Evolutionary conservation across 1,139 yeast genomes (phyloP).

Genomic region (Scheffersomyces titani): DNA sequence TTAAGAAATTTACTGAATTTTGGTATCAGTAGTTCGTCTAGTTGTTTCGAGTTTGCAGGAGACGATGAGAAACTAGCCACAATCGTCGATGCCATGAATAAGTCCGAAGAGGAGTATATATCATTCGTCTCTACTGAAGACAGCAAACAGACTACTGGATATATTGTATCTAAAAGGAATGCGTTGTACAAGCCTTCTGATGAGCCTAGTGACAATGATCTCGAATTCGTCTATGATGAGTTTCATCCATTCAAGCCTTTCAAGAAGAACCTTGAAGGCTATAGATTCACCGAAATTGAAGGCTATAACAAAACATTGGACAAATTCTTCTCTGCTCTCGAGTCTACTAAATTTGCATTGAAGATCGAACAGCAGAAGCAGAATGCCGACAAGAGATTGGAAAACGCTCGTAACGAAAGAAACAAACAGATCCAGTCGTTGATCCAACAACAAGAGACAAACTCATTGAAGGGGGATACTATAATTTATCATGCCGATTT

Average conservation of each 20-base stretch:
- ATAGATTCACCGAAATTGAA: constrained; percentile 36
- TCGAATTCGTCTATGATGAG: constrained; percentile 68
- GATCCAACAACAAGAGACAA: constrained; percentile 61
- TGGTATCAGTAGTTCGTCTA: constrained; percentile 47
- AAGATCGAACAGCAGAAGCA: constrained; percentile 76
- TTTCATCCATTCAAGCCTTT: constrained; percentile 82
- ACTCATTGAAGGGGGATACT: constrained; percentile 70
- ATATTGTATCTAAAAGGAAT: constrained; percentile 65
- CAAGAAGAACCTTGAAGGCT: constrained; percentile 33
- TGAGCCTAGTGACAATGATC: constrained; percentile 29
- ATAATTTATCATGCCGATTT: constrained; percentile 68
- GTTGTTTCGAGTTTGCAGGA: constrained; percentile 37
- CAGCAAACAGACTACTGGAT: constrained; percentile 50
- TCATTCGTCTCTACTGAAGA: constrained; percentile 20
- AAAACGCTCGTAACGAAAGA: constrained; percentile 75
- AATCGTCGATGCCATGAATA: constrained; percentile 48
- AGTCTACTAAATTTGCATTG: constrained; percentile 74
- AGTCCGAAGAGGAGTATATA: constrained; percentile 46
- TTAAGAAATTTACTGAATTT: constrained; percentile 52
- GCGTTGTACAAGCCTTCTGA: constrained; percentile 42
- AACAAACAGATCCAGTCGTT: constrained; percentile 69
- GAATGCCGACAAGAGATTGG: constrained; percentile 71
- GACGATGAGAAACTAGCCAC: constrained; percentile 17
- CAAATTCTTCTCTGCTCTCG: constrained; percentile 79
- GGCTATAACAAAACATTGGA: constrained; percentile 86